Base-by-base conservation (phyloP, 345 rosid genomes). In the Sonneratia caseolaris region DNA sequence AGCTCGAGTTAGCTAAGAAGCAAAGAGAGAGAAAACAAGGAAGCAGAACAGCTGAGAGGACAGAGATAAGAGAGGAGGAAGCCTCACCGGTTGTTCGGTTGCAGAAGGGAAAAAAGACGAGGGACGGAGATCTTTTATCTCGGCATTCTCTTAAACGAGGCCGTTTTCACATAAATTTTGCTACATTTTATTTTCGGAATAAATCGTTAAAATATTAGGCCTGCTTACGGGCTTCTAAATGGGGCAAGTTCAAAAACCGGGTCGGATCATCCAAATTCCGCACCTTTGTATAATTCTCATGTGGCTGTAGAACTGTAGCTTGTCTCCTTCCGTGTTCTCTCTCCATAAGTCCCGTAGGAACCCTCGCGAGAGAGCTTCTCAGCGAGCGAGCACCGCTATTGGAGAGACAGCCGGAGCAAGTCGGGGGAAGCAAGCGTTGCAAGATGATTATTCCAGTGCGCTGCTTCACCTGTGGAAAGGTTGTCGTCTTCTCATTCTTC, bases 391-490 rank as follows among this genome's bases (percentile, higher is more conserved):
- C 32, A 27, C 32, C 32, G 32, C 32, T 3, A 42, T 42, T 2
- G 7, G 45, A 42, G 45, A 42, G 45, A 9, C 10, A 42, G 45
- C 5, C 32, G 45, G 45, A 42, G 45, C 45, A 9, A 42, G 5
- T 42, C 10, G 45, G 45, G 10, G 10, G 45, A 9, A 42, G 45
- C 45, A 5, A 42, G 5, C 45, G 10, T 9, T 3, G 45, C 45
- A 71, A 59, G 67, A 24, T 71, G 73, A 71, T 71, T 37, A 62
- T 71, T 40, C 73, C 73, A 21, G 57, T 61, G 7, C 67, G 51
- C 40, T 71, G 55, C 53, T 71, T 35, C 68, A 71, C 73, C 66
- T 1, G 67, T 48, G 48, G 70, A 1, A 68, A 68, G 70, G 53
- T 67, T 1, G 7, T 4, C 22, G 0, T 3, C 47, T 21, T 19